Evolutionary conservation across 495 filamentous ascomycete species (phyloP).

Genomic region (Penicillium angulare): DNA sequence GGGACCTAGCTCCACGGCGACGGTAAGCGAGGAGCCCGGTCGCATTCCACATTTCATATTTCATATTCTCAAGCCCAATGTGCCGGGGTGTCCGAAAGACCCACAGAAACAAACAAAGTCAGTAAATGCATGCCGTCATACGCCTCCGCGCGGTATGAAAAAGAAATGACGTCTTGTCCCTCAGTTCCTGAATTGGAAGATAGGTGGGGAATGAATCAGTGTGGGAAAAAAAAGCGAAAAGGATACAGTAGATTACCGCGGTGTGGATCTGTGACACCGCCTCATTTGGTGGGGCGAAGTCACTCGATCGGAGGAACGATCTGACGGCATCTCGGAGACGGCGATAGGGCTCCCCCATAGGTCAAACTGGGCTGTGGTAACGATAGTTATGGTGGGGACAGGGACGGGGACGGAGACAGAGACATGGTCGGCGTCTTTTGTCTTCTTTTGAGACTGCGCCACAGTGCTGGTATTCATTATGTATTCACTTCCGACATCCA

Average conservation of each 20-base stretch:
- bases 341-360: neutral
- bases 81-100: neutral
- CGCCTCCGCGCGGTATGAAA: neutral
- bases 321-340: neutral
- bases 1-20: too few species aligned
- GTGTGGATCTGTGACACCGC: neutral
- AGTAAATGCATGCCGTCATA: neutral
- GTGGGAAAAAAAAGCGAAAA: neutral
- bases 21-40: neutral
- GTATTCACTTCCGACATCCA: too few species aligned
- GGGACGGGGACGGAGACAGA: neutral
- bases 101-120: neutral
- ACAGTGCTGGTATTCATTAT: neutral
- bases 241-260: neutral
- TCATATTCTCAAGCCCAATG: neutral
- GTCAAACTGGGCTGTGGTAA: neutral
- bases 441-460: neutral
- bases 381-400: neutral
- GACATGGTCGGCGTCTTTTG: neutral
- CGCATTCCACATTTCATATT: too few species aligned
- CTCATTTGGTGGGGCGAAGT: neutral
- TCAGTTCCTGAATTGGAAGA: too few species aligned
- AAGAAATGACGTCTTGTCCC: neutral
- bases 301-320: neutral
- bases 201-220: too few species aligned